Percentiles rank a stretch among this genome's conserved stretches.
Evolutionary conservation across 768 basidiomycete species (phyloP).

Genomic region (Trametes cinnabarina): DNA sequence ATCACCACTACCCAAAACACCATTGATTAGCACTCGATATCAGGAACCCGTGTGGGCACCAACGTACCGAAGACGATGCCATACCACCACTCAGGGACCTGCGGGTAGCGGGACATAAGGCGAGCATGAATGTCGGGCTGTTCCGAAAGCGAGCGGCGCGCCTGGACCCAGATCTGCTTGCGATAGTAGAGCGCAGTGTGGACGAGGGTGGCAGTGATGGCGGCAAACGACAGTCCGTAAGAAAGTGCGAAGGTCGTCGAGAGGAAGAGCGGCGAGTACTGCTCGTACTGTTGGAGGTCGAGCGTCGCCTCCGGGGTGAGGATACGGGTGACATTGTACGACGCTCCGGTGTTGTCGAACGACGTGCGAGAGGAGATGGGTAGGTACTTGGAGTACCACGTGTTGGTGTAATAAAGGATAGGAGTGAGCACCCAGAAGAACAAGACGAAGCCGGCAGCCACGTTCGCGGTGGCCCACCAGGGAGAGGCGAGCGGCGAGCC

Average conservation of each 20-base stretch:
- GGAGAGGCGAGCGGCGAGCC: slow-evolving; percentile 74
- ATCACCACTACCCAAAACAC: slow-evolving; percentile 43
- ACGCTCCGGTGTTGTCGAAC: slow-evolving; percentile 44
- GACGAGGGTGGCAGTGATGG: slow-evolving; percentile 70
- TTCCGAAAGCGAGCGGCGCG: slow-evolving; percentile 68
- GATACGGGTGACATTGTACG: slow-evolving; percentile 43
- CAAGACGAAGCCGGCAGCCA: slow-evolving; percentile 58
- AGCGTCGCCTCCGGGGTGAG: slow-evolving; percentile 36
- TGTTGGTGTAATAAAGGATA: slow-evolving; percentile 65
- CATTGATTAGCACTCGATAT: neutral
- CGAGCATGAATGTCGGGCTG: slow-evolving; percentile 85
- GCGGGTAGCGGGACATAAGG: slow-evolving; percentile 72
- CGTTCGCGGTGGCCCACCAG: slow-evolving; percentile 81
- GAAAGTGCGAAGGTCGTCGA: slow-evolving; percentile 69
- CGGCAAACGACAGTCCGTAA: slow-evolving; percentile 82
- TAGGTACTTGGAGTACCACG: slow-evolving; percentile 65
- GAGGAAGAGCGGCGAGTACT: slow-evolving; percentile 47
- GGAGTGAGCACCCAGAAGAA: slow-evolving; percentile 72
- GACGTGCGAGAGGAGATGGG: slow-evolving; percentile 43
- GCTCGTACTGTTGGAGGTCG: slow-evolving; percentile 38
- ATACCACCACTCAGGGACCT: slow-evolving; percentile 90
- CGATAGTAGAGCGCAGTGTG: slow-evolving; percentile 76
- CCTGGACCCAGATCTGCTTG: slow-evolving; percentile 73
- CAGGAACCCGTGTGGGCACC: neutral
- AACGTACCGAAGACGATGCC: slow-evolving; percentile 49